These are phyloP conservation scores for Furcasterigmium furcatum DNA, from an alignment of 2,329 filamentous ascomycete species.

Conservation along the genomic window DNA sequence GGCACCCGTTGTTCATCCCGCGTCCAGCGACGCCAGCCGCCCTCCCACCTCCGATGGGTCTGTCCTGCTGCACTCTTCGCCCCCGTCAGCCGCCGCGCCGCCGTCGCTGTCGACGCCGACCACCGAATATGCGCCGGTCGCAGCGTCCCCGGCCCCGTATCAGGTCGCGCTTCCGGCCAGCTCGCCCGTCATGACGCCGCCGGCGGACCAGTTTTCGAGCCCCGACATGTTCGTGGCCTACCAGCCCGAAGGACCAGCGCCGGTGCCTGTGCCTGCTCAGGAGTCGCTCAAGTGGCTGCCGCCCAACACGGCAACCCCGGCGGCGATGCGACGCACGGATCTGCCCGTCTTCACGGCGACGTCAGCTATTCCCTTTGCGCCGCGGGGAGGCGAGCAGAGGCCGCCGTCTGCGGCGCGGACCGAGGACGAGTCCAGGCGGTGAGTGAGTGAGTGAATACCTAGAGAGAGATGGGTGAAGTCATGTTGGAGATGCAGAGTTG, in stretches of 20 bases:
- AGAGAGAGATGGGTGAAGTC: no score
- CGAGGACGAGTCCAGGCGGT: neutral
- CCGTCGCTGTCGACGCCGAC: slow-evolving; percentile 7
- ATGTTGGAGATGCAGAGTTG: no score
- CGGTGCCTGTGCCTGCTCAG: slow-evolving; percentile 30
- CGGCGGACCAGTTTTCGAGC: neutral
- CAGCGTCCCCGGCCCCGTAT: neutral
- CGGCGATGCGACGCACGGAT: slow-evolving; percentile 28
- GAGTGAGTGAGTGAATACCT: no score
- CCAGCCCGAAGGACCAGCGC: slow-evolving; percentile 49
- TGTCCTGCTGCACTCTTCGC: neutral
- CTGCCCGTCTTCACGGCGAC: slow-evolving; percentile 36
- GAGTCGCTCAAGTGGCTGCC: slow-evolving; percentile 49
- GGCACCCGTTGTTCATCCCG: neutral
- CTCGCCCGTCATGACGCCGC: slow-evolving; percentile 25
- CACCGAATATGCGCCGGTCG: neutral
- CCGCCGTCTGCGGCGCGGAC: no score
- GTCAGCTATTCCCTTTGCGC: slow-evolving; percentile 46
- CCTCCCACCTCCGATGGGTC: neutral
- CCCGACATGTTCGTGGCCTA: slow-evolving; percentile 49
- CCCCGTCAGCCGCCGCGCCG: neutral
- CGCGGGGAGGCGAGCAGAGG: neutral
- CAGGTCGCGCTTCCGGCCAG: slow-evolving; percentile 18
- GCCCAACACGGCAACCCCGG: slow-evolving; percentile 37
- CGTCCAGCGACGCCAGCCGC: neutral